These are phyloP conservation scores for Pseudogymnoascus sp. DNA, from an alignment of 2,329 filamentous ascomycete genomes.

Conservation along the genomic window DNA sequence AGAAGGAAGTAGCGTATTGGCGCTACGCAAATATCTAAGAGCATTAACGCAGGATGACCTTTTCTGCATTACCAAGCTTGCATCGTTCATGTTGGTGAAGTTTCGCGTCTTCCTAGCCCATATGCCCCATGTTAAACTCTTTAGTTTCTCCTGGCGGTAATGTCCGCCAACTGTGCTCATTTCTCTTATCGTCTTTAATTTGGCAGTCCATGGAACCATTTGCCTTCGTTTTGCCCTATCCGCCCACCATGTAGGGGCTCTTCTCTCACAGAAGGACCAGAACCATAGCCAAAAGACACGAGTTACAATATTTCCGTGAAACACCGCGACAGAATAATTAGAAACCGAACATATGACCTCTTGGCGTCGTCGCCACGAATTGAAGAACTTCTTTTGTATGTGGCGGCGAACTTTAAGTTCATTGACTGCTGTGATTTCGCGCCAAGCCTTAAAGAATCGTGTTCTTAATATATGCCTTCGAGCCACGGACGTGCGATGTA, in stretches of 20 bases:
- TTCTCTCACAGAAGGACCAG: slow-evolving; percentile 26
- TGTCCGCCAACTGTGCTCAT: not conserved
- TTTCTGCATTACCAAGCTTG: not conserved
- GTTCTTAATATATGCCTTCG: slow-evolving; percentile 63
- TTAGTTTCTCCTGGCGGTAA: not conserved
- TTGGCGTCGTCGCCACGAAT: slow-evolving; percentile 35
- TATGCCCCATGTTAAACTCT: not conserved
- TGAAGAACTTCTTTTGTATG: slow-evolving; percentile 46
- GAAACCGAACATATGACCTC: slow-evolving; percentile 20
- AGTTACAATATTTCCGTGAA: slow-evolving; percentile 26
- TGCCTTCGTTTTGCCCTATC: slow-evolving; percentile 17
- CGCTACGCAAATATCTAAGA: slow-evolving; percentile 23
- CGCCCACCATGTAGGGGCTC: slow-evolving; percentile 14
- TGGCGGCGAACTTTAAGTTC: slow-evolving; percentile 43
- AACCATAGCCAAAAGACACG: slow-evolving; percentile 29
- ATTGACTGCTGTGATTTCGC: slow-evolving; percentile 46
- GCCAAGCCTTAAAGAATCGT: slow-evolving; percentile 64
- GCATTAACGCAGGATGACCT: slow-evolving; percentile 10
- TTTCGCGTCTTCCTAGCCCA: not conserved
- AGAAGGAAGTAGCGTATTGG: slow-evolving; percentile 23
- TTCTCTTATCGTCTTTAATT: slow-evolving; percentile 5
- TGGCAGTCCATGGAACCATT: slow-evolving; percentile 21
- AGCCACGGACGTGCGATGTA: slow-evolving; percentile 59
- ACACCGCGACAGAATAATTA: slow-evolving; percentile 25
- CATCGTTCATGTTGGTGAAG: not conserved